Conservation (phyloP, 148 eudicot genomes). For the Spergularia bocconei region DNA sequence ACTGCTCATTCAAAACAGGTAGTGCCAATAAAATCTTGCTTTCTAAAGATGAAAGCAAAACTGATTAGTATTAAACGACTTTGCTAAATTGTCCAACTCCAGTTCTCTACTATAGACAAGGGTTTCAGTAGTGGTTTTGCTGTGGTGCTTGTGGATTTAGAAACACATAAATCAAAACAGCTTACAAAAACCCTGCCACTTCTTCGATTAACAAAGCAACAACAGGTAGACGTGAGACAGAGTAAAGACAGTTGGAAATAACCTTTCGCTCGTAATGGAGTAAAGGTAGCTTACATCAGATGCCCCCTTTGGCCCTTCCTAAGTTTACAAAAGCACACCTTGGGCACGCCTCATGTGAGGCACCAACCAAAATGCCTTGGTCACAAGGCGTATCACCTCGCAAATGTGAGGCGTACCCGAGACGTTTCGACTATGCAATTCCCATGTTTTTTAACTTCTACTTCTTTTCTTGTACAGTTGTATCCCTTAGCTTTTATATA, state of each 20-base stretch:
- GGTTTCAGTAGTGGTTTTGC: background rate
- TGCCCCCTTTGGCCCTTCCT: too few species aligned
- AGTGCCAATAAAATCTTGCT: background rate
- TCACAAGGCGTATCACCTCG: too few species aligned
- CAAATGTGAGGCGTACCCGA: too few species aligned
- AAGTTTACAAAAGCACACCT: too few species aligned
- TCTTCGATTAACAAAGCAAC: background rate
- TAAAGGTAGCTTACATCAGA: background rate
- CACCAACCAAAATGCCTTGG: too few species aligned
- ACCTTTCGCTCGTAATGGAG: background rate
- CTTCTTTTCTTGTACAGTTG: too few species aligned
- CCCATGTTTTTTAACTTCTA: too few species aligned
- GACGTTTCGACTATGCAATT: too few species aligned
- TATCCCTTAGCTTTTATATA: too few species aligned
- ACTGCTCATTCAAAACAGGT: background rate
- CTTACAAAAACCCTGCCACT: background rate
- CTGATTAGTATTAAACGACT: background rate
- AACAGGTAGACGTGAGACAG: background rate
- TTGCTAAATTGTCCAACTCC: background rate
- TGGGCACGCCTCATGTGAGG: too few species aligned
- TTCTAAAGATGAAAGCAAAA: background rate
- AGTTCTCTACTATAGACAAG: too few species aligned
- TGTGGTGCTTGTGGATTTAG: background rate
- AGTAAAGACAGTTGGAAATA: background rate
- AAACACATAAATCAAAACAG: background rate